These are phyloP conservation scores for Candida golubevii DNA, from an alignment of 805 yeast species.

Conservation along the genomic window DNA sequence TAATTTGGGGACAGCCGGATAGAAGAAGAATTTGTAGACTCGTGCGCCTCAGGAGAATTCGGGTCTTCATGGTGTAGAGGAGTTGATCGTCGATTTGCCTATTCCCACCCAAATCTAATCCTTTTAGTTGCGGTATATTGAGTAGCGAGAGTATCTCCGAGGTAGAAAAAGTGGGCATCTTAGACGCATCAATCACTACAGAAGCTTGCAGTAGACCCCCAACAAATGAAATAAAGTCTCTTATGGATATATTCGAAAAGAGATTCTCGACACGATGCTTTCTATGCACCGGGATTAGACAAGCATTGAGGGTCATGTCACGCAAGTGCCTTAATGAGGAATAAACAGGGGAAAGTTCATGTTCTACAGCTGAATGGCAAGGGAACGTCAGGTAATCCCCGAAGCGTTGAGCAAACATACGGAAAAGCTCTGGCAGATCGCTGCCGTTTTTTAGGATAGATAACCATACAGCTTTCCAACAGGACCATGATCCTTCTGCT, in stretches of 20 bases:
- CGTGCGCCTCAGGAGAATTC: conserved; percentile 14
- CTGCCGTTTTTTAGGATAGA: conserved; percentile 19
- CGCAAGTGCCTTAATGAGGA: conserved; percentile 4
- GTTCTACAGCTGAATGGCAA: conserved; percentile 20
- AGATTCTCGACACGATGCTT: conserved; percentile 35
- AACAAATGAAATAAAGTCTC: conserved; percentile 20
- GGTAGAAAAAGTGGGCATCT: conserved; percentile 8
- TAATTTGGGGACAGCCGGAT: conserved; percentile 19
- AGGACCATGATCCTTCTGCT: conserved; percentile 23
- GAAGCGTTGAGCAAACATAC: conserved; percentile 24
- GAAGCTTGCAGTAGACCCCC: conserved; percentile 15
- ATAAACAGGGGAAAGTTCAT: conserved; percentile 2
- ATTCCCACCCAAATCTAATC: conserved; percentile 29
- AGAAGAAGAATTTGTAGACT: conserved; percentile 23
- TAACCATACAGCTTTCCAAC: conserved; percentile 34
- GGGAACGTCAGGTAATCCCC: conserved; percentile 17
- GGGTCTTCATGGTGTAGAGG: conserved; percentile 22
- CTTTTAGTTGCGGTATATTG: conserved; percentile 25
- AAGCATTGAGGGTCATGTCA: conserved; percentile 13
- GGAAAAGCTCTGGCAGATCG: conserved; percentile 30
- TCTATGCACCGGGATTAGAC: conserved; percentile 14
- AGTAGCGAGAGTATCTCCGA: conserved; percentile 25
- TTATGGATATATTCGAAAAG: conserved; percentile 26
- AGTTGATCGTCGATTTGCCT: conserved; percentile 28
- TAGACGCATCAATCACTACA: conserved; percentile 28